Conservation (phyloP, 352 stramenopile genomes). For the Plasmopara viticola region DNA sequence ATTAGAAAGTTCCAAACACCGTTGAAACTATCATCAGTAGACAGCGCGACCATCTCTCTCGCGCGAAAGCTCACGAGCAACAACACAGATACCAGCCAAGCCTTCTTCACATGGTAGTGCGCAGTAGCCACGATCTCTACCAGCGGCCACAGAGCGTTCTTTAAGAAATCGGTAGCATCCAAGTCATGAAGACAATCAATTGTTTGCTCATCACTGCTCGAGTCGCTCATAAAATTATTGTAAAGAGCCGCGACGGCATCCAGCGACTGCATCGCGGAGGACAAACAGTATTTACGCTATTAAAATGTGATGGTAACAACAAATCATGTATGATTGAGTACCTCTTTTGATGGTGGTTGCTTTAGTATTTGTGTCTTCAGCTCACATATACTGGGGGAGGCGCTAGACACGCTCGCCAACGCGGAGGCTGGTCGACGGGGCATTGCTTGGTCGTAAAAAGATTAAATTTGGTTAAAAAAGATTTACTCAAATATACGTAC, state of each 20-base stretch:
- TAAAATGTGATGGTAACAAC: background rate
- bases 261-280: constrained; percentile 15
- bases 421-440: constrained; percentile 10
- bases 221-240: constrained; percentile 19
- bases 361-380: constrained; percentile 10
- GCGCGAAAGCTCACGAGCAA: constrained; percentile 32
- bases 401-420: constrained; percentile 3
- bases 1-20: constrained; percentile 22
- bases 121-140: constrained; percentile 10
- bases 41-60: constrained; percentile 3
- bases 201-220: constrained; percentile 14
- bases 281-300: constrained; percentile 1
- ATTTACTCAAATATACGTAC: too few relatives aligned
- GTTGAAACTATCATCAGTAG: background rate
- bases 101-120: constrained; percentile 33
- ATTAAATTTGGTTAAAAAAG: background rate
- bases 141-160: constrained; percentile 49
- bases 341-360: constrained; percentile 27
- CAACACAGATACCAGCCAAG: constrained; percentile 39
- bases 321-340: constrained; percentile 2
- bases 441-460: constrained; percentile 8
- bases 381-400: constrained; percentile 5
- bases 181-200: constrained; percentile 23
- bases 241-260: constrained; percentile 35
- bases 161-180: constrained; percentile 33